A percentile compares a stretch with the other conserved stretches of the same genome.
Conservation (phyloP, 352 stramenopile species). For the Phytophthora vignae region DNA sequence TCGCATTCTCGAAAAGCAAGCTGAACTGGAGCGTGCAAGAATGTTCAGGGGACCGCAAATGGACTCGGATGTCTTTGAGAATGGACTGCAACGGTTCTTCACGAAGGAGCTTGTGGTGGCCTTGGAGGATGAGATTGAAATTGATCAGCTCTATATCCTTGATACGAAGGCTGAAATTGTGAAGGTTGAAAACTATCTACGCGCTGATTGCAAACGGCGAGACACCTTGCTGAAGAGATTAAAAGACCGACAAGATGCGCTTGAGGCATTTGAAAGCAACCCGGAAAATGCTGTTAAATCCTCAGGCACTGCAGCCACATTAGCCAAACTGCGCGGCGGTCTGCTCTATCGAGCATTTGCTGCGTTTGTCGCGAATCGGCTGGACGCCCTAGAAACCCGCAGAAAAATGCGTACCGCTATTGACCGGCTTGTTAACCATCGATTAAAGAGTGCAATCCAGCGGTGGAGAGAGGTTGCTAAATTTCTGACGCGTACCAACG, state of each 20-base stretch:
- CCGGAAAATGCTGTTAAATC: conserved; percentile 24
- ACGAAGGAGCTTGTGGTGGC: conserved; percentile 78
- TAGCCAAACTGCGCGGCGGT: conserved; percentile 54
- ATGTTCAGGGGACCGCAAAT: conserved; percentile 79
- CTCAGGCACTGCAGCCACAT: conserved; percentile 19
- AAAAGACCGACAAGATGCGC: conserved; percentile 48
- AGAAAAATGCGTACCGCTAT: conserved; percentile 51
- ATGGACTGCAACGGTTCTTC: conserved; percentile 77
- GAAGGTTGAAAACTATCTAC: conserved; percentile 76
- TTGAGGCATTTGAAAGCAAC: conserved; percentile 60
- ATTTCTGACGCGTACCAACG: conserved; percentile 17
- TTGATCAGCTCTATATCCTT: conserved; percentile 87
- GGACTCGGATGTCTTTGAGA: conserved; percentile 82
- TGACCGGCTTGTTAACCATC: conserved; percentile 34
- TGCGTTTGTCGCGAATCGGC: conserved; percentile 56
- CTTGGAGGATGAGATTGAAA: conserved; percentile 85
- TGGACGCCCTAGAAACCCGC: conserved; percentile 38
- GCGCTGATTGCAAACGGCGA: conserved; percentile 56
- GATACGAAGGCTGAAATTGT: conserved; percentile 80
- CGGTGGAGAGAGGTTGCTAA: conserved; percentile 42
- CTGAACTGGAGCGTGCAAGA: conserved; percentile 70
- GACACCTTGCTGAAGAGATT: conserved; percentile 44
- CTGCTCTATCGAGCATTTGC: conserved; percentile 58
- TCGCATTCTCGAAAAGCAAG: conserved; percentile 83
- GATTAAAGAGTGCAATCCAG: conserved; percentile 31